Percentiles rank a stretch among this genome's conserved stretches.
Evolutionary conservation across 2,329 filamentous ascomycete species (phyloP).

Genomic region (Rhynchosporium graminicola): DNA sequence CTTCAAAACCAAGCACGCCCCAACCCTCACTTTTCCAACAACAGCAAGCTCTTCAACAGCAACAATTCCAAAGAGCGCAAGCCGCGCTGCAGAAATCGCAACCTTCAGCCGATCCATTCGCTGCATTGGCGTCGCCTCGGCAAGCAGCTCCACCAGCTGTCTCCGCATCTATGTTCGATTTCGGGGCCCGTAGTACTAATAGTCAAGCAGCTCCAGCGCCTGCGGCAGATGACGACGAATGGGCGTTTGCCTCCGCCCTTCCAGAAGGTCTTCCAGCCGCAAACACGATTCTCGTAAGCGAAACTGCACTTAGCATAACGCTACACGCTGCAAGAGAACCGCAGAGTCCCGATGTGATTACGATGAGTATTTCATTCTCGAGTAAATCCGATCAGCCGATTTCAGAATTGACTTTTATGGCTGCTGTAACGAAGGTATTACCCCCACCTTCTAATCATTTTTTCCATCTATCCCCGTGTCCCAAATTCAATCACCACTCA

Average conservation of each 20-base stretch:
- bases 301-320: constrained; percentile 70
- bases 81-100: constrained; percentile 40
- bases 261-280: constrained; percentile 55
- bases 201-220: constrained; percentile 43
- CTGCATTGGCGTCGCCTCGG: constrained; percentile 49
- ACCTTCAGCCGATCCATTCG: constrained; percentile 57
- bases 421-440: constrained; percentile 86
- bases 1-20: constrained; percentile 55
- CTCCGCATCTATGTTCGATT: constrained; percentile 50
- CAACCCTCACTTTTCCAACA: constrained; percentile 52
- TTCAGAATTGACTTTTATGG: constrained; percentile 81
- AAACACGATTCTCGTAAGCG: constrained; percentile 66
- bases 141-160: constrained; percentile 51
- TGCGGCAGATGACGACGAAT: constrained; percentile 78
- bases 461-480: background rate
- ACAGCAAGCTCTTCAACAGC: constrained; percentile 35
- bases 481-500: too few relatives aligned
- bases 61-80: constrained; percentile 30
- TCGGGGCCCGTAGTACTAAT: constrained; percentile 33
- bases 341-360: constrained; percentile 50
- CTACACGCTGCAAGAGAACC: constrained; percentile 67
- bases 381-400: constrained; percentile 74
- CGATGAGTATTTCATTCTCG: constrained; percentile 77
- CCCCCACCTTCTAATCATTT: background rate
- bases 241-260: constrained; percentile 87